Evolutionary conservation across 306 rosid genomes (phyloP).

Genomic region (Cicer chorassanicum): DNA sequence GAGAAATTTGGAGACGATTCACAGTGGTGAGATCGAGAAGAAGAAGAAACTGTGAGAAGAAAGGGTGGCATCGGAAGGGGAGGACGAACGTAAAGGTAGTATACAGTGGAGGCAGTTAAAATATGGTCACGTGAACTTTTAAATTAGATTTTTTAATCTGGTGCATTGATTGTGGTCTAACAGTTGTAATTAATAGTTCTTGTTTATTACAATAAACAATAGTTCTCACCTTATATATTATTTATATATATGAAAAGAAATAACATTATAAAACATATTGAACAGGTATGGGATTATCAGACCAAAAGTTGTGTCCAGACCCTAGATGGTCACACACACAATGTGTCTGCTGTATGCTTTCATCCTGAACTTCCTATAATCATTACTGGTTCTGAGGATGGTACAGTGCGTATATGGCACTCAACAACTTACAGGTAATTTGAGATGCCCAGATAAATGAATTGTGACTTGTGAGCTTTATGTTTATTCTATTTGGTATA

Average conservation of each 20-base stretch:
- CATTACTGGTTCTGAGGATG: slow-evolving; percentile 98
- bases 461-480: slow-evolving; percentile 37
- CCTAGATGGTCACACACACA: slow-evolving; percentile 99
- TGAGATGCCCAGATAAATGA: slow-evolving; percentile 38
- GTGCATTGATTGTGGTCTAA: slow-evolving; percentile 6
- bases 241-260: slow-evolving; percentile 42
- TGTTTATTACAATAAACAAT: slow-evolving; percentile 4
- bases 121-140: neutral
- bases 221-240: neutral
- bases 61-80: neutral
- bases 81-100: neutral
- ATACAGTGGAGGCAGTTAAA: slow-evolving; percentile 3
- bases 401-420: slow-evolving; percentile 99
- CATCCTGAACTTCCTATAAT: slow-evolving; percentile 99
- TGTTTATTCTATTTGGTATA: slow-evolving; percentile 32
- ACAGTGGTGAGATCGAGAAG: slow-evolving; percentile 53
- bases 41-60: slow-evolving; percentile 54
- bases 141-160: neutral
- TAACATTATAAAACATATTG: slow-evolving; percentile 41
- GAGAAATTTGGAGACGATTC: slow-evolving; percentile 45
- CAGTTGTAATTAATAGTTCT: neutral
- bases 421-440: slow-evolving; percentile 92
- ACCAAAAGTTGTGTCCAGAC: slow-evolving; percentile 99
- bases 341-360: slow-evolving; percentile 98
- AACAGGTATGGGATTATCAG: slow-evolving; percentile 99